Base-by-base conservation (phyloP, 371 early-diverging fungal species). In the Mortierella sp. region DNA sequence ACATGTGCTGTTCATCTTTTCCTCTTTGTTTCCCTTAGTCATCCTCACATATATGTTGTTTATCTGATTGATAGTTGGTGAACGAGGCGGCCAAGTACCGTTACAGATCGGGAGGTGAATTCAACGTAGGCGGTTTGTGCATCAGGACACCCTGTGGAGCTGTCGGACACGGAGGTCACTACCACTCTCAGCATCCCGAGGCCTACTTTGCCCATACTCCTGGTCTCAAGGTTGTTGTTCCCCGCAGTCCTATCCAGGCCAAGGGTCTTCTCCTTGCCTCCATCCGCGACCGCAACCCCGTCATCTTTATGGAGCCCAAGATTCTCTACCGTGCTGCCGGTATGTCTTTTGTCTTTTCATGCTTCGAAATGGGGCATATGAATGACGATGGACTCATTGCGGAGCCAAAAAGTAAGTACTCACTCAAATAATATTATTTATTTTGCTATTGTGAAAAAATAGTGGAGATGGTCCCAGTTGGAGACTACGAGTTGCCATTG, bases 51-150 rank as follows among this genome's bases (percentile, higher is more conserved):
- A n/a, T n/a, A 34, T 16, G n/a, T n/a, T n/a, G n/a, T n/a, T n/a
- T n/a, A n/a, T n/a, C n/a, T n/a, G n/a, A n/a, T n/a, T n/a, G n/a
- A n/a, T 67, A 92, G 93, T 79, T 99, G 64, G 98, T 98, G 24
- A 99, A 99, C 85, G 99, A 99, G 87, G 99, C 99, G 22, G 98
- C 99, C 44, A 99, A 99, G 87, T 98, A 93, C 84, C 92, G 99
- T 64, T 99, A 98, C 87, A 92, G 99, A 43, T 96, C 97, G 11
- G 99, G 99, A 37, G 94, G 95, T 71, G 90, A 93, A 79, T 99
- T 98, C 78, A 89, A 97, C 80, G 94, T 92, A n/a, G 99, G 97
- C 44, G 97, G 97, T 0, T 87, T 99, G 71, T 98, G 98, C 1
- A 89, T 99, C 52, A 92, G 99, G 47, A 89, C 98, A 63, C 99